Evolutionary conservation across 768 basidiomycete genomes (phyloP).

Genomic region (Austroboletus eburneus): DNA sequence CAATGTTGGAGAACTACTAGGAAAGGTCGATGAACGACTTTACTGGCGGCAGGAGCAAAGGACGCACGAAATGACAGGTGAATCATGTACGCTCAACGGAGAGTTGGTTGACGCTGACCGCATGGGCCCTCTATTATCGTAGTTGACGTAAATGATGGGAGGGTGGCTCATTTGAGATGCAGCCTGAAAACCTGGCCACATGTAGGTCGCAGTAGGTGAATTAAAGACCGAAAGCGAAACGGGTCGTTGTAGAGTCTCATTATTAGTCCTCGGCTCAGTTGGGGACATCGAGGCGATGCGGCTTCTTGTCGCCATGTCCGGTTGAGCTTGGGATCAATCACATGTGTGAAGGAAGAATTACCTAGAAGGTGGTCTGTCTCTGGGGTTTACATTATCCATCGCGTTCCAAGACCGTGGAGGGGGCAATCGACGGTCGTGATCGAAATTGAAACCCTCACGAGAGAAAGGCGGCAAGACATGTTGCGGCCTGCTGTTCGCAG

Average conservation of each 20-base stretch:
- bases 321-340: constrained; percentile 16
- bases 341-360: constrained; percentile 12
- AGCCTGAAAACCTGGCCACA: constrained; percentile 45
- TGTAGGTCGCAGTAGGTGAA: constrained; percentile 42
- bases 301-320: constrained; percentile 16
- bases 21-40: constrained; percentile 15
- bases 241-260: constrained; percentile 29
- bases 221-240: constrained; percentile 40
- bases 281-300: constrained; percentile 19
- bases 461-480: constrained; percentile 32
- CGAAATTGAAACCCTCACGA: constrained; percentile 30
- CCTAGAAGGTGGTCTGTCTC: constrained; percentile 25
- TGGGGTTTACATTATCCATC: constrained; percentile 18
- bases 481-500: constrained; percentile 30
- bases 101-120: constrained; percentile 31
- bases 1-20: constrained; percentile 27
- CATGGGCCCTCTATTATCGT: constrained; percentile 30
- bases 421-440: constrained; percentile 32
- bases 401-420: constrained; percentile 30
- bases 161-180: constrained; percentile 40
- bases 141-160: constrained; percentile 38
- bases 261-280: constrained; percentile 18
- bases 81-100: constrained; percentile 26
- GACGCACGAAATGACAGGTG: constrained; percentile 30
- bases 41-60: constrained; percentile 11